These are phyloP conservation scores for Aspergillus heteromorphus DNA, from an alignment of 495 filamentous ascomycete genomes.

Conservation along the genomic window DNA sequence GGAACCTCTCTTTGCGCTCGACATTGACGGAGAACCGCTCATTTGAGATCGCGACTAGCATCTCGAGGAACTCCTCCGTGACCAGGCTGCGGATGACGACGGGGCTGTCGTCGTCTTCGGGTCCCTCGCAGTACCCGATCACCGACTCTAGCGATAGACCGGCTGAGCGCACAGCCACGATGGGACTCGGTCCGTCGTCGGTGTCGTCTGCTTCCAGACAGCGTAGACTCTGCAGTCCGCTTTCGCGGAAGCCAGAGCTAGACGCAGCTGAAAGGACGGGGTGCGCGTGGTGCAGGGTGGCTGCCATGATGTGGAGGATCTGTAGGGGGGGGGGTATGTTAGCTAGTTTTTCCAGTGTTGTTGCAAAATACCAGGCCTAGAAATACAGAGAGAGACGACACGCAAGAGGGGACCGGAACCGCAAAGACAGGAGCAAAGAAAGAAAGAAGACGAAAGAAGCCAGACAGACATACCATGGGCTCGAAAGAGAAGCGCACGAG, in stretches of 20 bases:
- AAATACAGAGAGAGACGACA: background rate
- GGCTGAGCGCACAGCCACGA: conserved; percentile 77
- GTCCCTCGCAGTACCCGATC: conserved; percentile 52
- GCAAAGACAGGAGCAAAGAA: too few relatives aligned
- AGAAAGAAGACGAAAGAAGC: too few relatives aligned
- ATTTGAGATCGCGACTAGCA: conserved; percentile 64
- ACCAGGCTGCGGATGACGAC: conserved; percentile 40
- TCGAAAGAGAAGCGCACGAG: conserved; percentile 90
- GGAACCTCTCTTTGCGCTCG: conserved; percentile 62
- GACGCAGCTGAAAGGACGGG: conserved; percentile 65
- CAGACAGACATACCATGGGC: conserved; percentile 80
- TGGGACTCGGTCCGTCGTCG: conserved; percentile 46
- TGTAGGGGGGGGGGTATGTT: conserved; percentile 20
- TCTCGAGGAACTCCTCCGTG: conserved; percentile 53
- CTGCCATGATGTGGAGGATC: conserved; percentile 84
- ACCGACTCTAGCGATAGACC: conserved; percentile 75
- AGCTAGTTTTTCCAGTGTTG: background rate
- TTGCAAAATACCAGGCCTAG: background rate
- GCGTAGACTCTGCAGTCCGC: conserved; percentile 54
- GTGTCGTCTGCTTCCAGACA: conserved; percentile 27
- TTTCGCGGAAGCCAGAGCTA: conserved; percentile 82
- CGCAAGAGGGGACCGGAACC: background rate
- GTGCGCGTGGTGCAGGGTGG: conserved; percentile 66
- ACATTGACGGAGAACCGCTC: conserved; percentile 70
- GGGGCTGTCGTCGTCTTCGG: conserved; percentile 29